A percentile compares a stretch with the other conserved stretches of the same genome.
These are phyloP conservation scores for Trypanosoma platydactyli DNA, from an alignment of 208 protist genomes.

Conservation along the genomic window DNA sequence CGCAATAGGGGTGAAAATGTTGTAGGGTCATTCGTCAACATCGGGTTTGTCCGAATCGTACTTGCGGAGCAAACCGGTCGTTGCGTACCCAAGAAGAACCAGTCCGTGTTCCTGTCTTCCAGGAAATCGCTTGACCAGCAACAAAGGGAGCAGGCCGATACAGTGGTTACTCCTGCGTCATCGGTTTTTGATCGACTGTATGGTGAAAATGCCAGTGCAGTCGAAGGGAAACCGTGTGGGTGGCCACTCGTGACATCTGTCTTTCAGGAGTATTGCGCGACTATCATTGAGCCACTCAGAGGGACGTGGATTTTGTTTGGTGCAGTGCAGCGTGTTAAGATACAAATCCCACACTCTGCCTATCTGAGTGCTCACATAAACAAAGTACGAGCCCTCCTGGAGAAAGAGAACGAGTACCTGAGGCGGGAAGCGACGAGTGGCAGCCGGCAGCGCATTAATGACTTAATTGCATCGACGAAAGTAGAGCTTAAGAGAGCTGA, in stretches of 20 bases:
- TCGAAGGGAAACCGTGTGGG: slow-evolving; percentile 23
- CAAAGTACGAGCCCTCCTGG: slow-evolving; percentile 3
- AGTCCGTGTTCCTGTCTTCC: background rate
- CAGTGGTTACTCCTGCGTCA: slow-evolving; percentile 1
- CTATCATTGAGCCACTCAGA: slow-evolving; percentile 46
- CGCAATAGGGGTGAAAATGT: slow-evolving; percentile 1
- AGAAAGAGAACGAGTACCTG: slow-evolving; percentile 9
- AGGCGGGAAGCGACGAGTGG: background rate
- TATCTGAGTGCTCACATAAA: slow-evolving; percentile 9
- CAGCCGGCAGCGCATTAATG: background rate
- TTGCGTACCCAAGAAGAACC: background rate
- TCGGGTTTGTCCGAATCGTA: slow-evolving; percentile 58
- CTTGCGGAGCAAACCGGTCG: background rate
- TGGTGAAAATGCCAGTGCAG: background rate
- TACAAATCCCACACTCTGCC: slow-evolving; percentile 29
- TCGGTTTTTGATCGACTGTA: background rate
- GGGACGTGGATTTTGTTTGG: slow-evolving; percentile 17
- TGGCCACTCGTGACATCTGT: slow-evolving; percentile 58
- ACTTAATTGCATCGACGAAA: slow-evolving; percentile 8
- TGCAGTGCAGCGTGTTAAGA: slow-evolving; percentile 22
- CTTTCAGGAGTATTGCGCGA: slow-evolving; percentile 56
- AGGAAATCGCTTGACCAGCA: background rate
- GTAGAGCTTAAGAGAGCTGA: slow-evolving; percentile 2
- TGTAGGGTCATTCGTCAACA: slow-evolving; percentile 38
- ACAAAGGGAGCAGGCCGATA: slow-evolving; percentile 3